Percentiles rank a stretch among this genome's conserved stretches.
Conservation (phyloP, 2,329 filamentous ascomycete species). For the Penicillium brasilianum region DNA sequence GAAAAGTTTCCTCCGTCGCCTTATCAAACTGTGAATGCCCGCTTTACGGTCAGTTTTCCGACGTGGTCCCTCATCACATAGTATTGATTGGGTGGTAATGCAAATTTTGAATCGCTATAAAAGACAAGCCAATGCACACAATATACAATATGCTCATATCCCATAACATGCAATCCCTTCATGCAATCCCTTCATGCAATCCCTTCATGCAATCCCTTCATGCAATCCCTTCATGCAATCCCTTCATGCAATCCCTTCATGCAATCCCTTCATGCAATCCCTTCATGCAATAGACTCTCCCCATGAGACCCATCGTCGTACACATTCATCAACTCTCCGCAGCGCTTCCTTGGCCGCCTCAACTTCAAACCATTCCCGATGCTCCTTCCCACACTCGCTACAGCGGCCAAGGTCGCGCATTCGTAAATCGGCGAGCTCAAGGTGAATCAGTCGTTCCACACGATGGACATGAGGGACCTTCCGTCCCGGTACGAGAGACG, state of each 20-base stretch:
- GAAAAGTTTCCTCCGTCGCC: background rate
- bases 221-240: background rate
- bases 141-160: background rate
- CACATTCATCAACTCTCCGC: constrained; percentile 70
- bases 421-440: constrained; percentile 72
- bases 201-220: background rate
- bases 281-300: constrained; percentile 54
- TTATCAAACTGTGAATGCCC: background rate
- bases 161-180: background rate
- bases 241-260: background rate
- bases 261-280: background rate
- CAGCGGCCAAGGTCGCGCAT: constrained; percentile 68
- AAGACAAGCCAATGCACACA: background rate
- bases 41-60: background rate
- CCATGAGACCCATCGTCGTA: constrained; percentile 86
- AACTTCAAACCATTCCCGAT: constrained; percentile 95
- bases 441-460: constrained; percentile 86
- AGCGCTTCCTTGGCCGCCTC: constrained; percentile 74
- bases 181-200: no score
- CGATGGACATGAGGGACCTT: constrained; percentile 86
- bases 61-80: background rate
- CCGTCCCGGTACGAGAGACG: constrained; percentile 45
- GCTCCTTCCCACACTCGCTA: constrained; percentile 77
- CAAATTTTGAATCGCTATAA: background rate
- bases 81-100: background rate